These are phyloP conservation scores for Trametes cinnabarina DNA, from an alignment of 768 basidiomycete genomes.

Conservation along the genomic window DNA sequence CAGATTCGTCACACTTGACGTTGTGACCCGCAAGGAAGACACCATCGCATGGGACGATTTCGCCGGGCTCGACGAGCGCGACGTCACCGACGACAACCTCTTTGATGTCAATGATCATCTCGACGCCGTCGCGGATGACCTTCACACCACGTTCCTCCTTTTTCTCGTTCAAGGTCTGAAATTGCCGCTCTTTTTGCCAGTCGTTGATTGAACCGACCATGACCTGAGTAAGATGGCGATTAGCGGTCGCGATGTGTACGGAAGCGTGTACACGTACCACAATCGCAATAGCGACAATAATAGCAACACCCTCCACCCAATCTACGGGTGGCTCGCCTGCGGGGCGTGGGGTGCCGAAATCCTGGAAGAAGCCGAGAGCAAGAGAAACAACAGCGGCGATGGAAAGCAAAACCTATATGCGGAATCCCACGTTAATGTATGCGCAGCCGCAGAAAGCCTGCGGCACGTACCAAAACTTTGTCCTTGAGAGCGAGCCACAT, in stretches of 20 bases:
- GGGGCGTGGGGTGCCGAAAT: constrained; percentile 71
- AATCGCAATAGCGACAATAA: constrained; percentile 71
- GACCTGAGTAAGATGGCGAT: constrained; percentile 44
- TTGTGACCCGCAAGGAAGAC: constrained; percentile 91
- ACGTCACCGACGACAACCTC: constrained; percentile 95
- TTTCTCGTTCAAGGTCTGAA: constrained; percentile 86
- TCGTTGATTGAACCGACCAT: constrained; percentile 94
- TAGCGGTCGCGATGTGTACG: no score
- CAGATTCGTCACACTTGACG: constrained; percentile 93
- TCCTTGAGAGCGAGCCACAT: constrained; percentile 66
- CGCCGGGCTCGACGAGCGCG: constrained; percentile 89
- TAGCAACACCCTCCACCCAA: constrained; percentile 94
- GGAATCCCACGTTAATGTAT: constrained; percentile 19
- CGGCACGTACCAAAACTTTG: constrained; percentile 51
- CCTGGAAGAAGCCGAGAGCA: constrained; percentile 91
- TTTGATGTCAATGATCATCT: constrained; percentile 40
- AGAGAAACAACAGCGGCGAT: constrained; percentile 92
- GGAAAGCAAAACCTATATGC: constrained; percentile 74
- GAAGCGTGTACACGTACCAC: constrained; percentile 45
- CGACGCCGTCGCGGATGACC: constrained; percentile 41
- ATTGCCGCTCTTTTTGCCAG: constrained; percentile 98
- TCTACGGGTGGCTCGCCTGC: constrained; percentile 74
- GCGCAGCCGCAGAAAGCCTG: not conserved
- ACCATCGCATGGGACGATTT: constrained; percentile 95
- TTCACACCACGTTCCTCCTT: constrained; percentile 93